A percentile compares a stretch with the other conserved stretches of the same genome.
These are phyloP conservation scores for Plasmodium sp. DNA, from an alignment of 169 alveolate species.

Conservation along the genomic window DNA sequence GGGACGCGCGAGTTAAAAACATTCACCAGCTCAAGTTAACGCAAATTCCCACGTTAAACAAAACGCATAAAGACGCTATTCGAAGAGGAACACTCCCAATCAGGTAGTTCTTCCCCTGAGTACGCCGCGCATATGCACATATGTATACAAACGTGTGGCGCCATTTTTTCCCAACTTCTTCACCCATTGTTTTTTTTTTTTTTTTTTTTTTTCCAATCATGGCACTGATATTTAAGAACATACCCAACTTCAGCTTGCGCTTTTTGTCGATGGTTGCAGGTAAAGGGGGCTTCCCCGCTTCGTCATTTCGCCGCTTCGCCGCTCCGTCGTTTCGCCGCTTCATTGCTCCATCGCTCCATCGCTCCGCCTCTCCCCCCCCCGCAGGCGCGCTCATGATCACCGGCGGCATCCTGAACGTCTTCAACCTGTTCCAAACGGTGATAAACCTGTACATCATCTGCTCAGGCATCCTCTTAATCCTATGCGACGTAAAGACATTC, in stretches of 20 bases:
- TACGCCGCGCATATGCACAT: background rate
- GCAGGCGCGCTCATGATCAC: constrained; percentile 38
- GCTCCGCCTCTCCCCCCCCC: background rate
- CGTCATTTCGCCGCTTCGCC: background rate
- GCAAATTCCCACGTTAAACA: background rate
- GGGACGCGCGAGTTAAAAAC: background rate
- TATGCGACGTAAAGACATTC: constrained; percentile 58
- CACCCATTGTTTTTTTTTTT: background rate
- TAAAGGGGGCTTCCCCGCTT: background rate
- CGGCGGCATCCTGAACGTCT: constrained; percentile 41
- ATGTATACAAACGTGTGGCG: background rate
- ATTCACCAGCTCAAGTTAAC: background rate
- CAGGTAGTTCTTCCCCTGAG: background rate
- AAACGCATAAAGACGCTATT: background rate
- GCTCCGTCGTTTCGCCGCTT: background rate
- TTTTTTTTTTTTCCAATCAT: constrained; percentile 14
- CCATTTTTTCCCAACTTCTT: background rate
- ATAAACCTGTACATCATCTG: constrained; percentile 27
- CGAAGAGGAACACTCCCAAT: background rate
- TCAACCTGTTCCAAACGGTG: constrained; percentile 41
- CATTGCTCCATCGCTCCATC: background rate
- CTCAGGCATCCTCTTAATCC: constrained; percentile 46
- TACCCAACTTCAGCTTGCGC: constrained; percentile 42
- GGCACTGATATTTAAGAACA: constrained; percentile 1
- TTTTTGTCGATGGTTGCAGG: constrained; percentile 46